Evolutionary conservation across 305 asterid species (phyloP).

Genomic region (Solanum aculeatissimum): DNA sequence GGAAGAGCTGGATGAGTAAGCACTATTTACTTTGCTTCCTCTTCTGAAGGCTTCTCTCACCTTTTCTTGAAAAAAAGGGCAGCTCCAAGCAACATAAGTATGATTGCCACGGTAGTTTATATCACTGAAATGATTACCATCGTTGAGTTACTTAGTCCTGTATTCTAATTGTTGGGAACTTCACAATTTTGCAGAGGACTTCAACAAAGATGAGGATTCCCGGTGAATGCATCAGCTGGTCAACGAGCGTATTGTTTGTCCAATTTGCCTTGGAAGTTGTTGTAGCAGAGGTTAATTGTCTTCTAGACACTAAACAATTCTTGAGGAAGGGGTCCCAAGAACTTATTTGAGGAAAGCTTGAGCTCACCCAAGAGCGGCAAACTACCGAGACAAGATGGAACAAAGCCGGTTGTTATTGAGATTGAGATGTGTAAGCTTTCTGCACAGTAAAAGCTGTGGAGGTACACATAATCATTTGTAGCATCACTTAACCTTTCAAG

Average conservation of each 20-base stretch:
- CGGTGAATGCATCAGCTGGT: slow-evolving; percentile 59
- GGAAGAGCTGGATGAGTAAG: slow-evolving; percentile 55
- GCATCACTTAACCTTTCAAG: too few species aligned
- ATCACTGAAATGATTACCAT: slow-evolving; percentile 58
- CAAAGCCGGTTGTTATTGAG: slow-evolving; percentile 61
- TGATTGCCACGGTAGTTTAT: slow-evolving; percentile 32
- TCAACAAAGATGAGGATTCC: slow-evolving; percentile 65
- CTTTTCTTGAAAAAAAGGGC: slow-evolving; percentile 50
- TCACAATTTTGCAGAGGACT: slow-evolving; percentile 57
- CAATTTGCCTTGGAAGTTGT: slow-evolving; percentile 57
- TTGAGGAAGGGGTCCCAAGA: slow-evolving; percentile 51
- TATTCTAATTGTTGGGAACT: slow-evolving; percentile 3
- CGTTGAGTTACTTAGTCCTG: slow-evolving; percentile 30
- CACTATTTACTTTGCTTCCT: slow-evolving; percentile 29
- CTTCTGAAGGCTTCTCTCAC: slow-evolving; percentile 37
- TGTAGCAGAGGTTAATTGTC: slow-evolving; percentile 71
- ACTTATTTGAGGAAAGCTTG: slow-evolving; percentile 52
- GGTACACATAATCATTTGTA: too few species aligned
- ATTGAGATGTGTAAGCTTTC: slow-evolving; percentile 63
- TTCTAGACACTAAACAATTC: slow-evolving; percentile 47
- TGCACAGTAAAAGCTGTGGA: slow-evolving; percentile 54
- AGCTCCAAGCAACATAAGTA: slow-evolving; percentile 51
- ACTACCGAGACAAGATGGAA: slow-evolving; percentile 57
- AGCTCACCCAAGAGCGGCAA: slow-evolving; percentile 79
- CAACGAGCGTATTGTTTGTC: slow-evolving; percentile 49